Evolutionary conservation across 108 stramenopile species (phyloP), one percentile per base, ranked within the genome.

Genomic region (Nitzschia putrida): DNA sequence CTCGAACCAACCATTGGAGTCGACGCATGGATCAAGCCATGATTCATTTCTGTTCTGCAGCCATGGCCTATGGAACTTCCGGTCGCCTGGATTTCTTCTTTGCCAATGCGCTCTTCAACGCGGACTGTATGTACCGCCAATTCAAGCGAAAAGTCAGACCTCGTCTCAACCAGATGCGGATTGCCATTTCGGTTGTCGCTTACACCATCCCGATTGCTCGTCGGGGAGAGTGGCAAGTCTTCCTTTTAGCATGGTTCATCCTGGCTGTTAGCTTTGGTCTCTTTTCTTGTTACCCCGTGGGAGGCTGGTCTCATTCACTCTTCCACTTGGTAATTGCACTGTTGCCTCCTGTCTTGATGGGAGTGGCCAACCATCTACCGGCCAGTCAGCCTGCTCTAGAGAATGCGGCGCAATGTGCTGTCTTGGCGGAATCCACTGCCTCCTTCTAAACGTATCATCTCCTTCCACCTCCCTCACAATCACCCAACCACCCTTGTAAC

Each of bases 11-110:
- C n/a, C 91, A 92, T 53, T 92, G 86, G 91, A 86, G 81, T 63
- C 76, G 91, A 55, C 83, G 88, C 42, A 75, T 92, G 72, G 91
- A 92, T 72, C 85, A 92, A 68, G 71, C 82, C 13, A 84, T 88
- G 73, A 88, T 92, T 58, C 91, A 92, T 65, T 79, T 89, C 34
- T 74, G 72, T 44, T 72, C 77, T 10, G 80, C 85, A n/a, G 72
- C 66, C 38, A 72, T 86, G 61, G 74, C 82, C 3, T 92, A 88
- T 69, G 85, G 77, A 7, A 86, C 85, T 25, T 80, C 77, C 29
- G 88, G 86, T 8, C 58, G 82, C 21, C 53, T 81, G 14, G 84
- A 87, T 40, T 92, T 78, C 73, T 88, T 85, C 57, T 49, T 88
- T 11, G 57, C 79, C 25, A 85, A 80, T 49, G 53, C 54, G 2